Percentiles rank a stretch among this genome's conserved stretches.
These are phyloP conservation scores for Pyricularia sp. DNA, from an alignment of 2,329 filamentous ascomycete genomes.

Conservation along the genomic window DNA sequence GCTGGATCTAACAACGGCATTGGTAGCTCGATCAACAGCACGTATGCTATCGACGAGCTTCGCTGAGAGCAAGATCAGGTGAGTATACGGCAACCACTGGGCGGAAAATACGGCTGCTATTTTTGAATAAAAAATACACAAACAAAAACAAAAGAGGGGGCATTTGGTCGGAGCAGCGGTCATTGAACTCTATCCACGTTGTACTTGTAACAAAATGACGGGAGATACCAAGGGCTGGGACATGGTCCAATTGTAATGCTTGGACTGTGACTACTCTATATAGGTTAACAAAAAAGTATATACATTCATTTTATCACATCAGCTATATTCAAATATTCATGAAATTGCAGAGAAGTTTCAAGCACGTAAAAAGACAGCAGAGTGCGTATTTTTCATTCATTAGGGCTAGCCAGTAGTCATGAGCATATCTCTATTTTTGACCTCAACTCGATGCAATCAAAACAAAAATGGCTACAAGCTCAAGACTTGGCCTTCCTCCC, in stretches of 20 bases:
- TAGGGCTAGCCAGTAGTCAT: background rate
- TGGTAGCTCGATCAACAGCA: background rate
- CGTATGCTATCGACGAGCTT: background rate
- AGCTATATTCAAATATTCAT: background rate
- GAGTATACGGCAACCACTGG: background rate
- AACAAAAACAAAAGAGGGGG: background rate
- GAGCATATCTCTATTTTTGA: background rate
- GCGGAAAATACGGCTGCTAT: too few species aligned
- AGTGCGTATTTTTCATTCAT: background rate
- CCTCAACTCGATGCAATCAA: background rate
- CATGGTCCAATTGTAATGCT: background rate
- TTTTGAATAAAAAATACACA: background rate
- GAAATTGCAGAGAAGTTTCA: background rate
- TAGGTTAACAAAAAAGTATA: background rate
- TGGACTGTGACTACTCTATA: background rate
- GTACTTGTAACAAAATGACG: background rate
- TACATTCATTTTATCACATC: background rate
- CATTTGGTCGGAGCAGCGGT: background rate
- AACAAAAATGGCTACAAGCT: background rate
- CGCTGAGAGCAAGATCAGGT: background rate
- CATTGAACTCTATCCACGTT: background rate
- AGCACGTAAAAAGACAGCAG: background rate
- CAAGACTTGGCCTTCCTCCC: conserved; percentile 15
- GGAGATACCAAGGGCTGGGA: background rate
- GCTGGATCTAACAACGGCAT: background rate